These are phyloP conservation scores for Talaromyces islandicus DNA, from an alignment of 2,329 filamentous ascomycete genomes.

Conservation along the genomic window DNA sequence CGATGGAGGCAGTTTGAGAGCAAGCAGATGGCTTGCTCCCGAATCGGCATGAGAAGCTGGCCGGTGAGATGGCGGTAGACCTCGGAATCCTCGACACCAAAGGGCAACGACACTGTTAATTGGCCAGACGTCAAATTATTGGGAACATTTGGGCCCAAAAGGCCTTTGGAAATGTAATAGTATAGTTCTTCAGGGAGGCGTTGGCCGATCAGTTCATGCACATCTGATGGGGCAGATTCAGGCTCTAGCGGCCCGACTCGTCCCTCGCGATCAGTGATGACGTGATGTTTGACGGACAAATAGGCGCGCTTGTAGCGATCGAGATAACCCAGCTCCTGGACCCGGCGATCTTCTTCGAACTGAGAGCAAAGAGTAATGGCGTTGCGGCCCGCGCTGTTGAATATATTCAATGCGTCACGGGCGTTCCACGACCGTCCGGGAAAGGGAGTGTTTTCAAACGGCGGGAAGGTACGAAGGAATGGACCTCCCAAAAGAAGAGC, in stretches of 20 bases:
- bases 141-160: conserved; percentile 72
- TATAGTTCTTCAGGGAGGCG: conserved; percentile 85
- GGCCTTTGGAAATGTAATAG: conserved; percentile 77
- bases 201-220: conserved; percentile 85
- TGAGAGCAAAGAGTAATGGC: conserved; percentile 69
- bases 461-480: conserved; percentile 73
- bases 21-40: conserved; percentile 70
- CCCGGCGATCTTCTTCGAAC: conserved; percentile 71
- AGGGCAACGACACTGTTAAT: conserved; percentile 71
- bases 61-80: conserved; percentile 78
- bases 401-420: conserved; percentile 69
- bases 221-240: conserved; percentile 70
- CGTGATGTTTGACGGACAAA: conserved; percentile 80
- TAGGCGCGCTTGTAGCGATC: conserved; percentile 82
- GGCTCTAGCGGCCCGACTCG: conserved; percentile 68
- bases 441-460: conserved; percentile 59
- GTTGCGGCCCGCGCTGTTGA: conserved; percentile 60
- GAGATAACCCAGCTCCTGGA: conserved; percentile 67
- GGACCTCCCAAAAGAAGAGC: conserved; percentile 76
- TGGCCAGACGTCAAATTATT: conserved; percentile 77
- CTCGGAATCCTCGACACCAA: conserved; percentile 73
- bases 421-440: conserved; percentile 55
- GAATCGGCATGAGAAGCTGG: conserved; percentile 65
- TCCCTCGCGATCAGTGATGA: conserved; percentile 72
- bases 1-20: conserved; percentile 74